Evolutionary conservation across 441 rosid genomes (phyloP).

Genomic region (Populus trichocarpa): DNA sequence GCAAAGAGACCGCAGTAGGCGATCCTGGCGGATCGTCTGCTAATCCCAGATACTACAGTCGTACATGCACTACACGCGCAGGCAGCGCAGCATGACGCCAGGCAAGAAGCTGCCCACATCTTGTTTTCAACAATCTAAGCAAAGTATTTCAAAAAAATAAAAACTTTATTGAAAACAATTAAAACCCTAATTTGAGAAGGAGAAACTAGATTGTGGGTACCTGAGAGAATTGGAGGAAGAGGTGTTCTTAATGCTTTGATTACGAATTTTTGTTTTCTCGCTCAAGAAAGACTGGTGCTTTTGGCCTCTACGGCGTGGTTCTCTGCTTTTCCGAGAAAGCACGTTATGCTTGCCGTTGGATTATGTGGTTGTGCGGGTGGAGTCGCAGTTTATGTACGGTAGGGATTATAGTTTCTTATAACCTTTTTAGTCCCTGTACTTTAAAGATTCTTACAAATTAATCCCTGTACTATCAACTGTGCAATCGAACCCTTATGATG

Average conservation of each 20-base stretch:
- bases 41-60: constrained; percentile 75
- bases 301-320: background rate
- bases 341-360: background rate
- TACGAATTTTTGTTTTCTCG: background rate
- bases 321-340: background rate
- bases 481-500: too few species aligned
- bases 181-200: background rate
- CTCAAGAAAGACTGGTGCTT: constrained; percentile 4
- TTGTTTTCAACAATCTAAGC: constrained; percentile 13
- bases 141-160: background rate
- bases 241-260: background rate
- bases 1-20: constrained; percentile 94
- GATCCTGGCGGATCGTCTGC: constrained; percentile 90
- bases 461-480: background rate
- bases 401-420: background rate
- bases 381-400: background rate
- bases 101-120: constrained; percentile 96
- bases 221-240: background rate
- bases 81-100: constrained; percentile 86
- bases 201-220: constrained; percentile 1
- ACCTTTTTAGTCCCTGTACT: background rate
- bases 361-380: background rate
- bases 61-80: constrained; percentile 95
- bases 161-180: background rate
- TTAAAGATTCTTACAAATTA: too few species aligned